phyloP scores from a whole-genome alignment of 345 rosid species.

The Gossypium thurberi region DNA sequence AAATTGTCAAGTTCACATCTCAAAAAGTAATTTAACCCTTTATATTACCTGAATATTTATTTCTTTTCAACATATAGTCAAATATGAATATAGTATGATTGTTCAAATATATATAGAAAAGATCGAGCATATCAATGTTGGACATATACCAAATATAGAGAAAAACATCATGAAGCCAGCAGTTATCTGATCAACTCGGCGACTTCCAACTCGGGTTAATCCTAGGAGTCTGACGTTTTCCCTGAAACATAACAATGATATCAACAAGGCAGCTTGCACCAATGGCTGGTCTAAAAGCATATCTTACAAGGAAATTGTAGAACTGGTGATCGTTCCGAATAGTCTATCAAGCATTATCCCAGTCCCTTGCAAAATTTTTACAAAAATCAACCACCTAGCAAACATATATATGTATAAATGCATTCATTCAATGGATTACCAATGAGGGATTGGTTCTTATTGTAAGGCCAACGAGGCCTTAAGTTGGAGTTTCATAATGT shows the following conservation, averaged over 20 bases:
- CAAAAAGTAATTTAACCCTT: too few relatives aligned
- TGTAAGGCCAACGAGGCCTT: too few relatives aligned
- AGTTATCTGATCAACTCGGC: conserved; percentile 86
- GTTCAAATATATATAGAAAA: not conserved
- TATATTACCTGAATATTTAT: too few relatives aligned
- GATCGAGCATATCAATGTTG: not conserved
- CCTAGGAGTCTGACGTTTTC: conserved; percentile 95
- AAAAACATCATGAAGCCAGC: conserved; percentile 99
- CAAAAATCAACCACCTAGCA: too few relatives aligned
- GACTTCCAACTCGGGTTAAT: conserved; percentile 87
- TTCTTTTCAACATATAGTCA: too few relatives aligned
- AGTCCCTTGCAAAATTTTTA: conserved; percentile 55
- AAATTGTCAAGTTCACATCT: too few relatives aligned
- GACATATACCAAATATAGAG: conserved; percentile 29
- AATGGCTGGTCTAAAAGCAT: not conserved
- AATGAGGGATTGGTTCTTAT: too few relatives aligned
- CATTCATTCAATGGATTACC: too few relatives aligned
- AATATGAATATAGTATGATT: not conserved
- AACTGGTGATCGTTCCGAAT: conserved; percentile 83
- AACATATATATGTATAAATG: not conserved
- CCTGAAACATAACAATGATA: conserved; percentile 31
- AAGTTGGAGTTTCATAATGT: too few relatives aligned
- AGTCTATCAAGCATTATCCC: conserved; percentile 86
- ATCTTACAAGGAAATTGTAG: conserved; percentile 85
- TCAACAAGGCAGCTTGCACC: not conserved